A percentile compares a stretch with the other conserved stretches of the same genome.
Evolutionary conservation across 2,329 filamentous ascomycete species (phyloP).

Genomic region (Aspergillus texensis): DNA sequence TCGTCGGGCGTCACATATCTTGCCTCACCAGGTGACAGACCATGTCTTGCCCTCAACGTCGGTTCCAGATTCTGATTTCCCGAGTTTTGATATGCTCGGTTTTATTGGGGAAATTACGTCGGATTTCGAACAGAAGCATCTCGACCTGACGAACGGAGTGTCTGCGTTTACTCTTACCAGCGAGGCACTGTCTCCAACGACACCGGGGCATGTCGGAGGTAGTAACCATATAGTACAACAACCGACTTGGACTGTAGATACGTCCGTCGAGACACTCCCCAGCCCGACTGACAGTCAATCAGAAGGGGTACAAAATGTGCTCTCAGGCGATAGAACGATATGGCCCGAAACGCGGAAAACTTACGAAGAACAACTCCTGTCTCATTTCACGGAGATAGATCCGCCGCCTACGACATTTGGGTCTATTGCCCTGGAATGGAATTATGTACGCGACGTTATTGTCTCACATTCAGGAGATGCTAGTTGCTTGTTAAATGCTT

Average conservation of each 20-base stretch:
- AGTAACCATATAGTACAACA: background rate
- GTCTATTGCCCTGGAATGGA: constrained; percentile 36
- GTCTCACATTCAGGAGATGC: constrained; percentile 29
- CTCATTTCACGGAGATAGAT: constrained; percentile 31
- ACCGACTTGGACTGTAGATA: background rate
- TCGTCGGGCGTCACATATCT: background rate
- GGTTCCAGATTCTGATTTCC: constrained; percentile 12
- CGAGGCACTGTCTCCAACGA: constrained; percentile 12
- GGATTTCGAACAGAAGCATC: constrained; percentile 38
- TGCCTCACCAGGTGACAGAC: background rate
- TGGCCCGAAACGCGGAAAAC: constrained; percentile 24
- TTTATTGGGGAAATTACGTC: constrained; percentile 42
- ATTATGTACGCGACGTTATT: constrained; percentile 31
- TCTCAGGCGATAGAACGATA: constrained; percentile 1
- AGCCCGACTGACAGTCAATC: background rate
- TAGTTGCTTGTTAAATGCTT: constrained; percentile 29
- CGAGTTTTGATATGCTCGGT: constrained; percentile 37
- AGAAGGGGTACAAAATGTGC: background rate
- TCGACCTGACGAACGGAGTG: constrained; percentile 30
- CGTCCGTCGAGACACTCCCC: background rate
- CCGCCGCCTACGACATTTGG: constrained; percentile 36
- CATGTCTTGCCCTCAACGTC: constrained; percentile 14
- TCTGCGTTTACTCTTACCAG: constrained; percentile 18
- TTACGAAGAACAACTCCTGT: constrained; percentile 35
- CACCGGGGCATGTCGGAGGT: background rate